Evolutionary conservation across 2,329 filamentous ascomycete species (phyloP), one percentile per base, ranked within the genome.

Genomic region (Mollisia scopiformis): DNA sequence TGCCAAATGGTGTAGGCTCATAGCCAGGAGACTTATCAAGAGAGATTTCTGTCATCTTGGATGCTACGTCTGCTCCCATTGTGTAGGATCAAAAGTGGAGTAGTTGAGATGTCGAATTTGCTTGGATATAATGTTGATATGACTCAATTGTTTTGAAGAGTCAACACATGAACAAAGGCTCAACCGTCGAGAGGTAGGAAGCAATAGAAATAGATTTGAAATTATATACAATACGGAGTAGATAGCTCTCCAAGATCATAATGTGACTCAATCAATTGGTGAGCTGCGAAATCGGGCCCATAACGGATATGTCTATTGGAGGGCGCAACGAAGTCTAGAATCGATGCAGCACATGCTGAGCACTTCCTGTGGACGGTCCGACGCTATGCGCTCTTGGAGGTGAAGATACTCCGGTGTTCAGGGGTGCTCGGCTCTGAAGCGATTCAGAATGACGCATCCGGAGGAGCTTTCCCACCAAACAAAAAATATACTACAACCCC

Each of bases 1-100:
- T 73, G 14, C 72, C 72, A 60, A 73, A 73, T 7, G 69, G 66
- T n/a, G 62, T 69, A 14, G 62, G 58, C 51, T 69, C 55, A 58
- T 71, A 70, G 19, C 43, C 64, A 3, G 54, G 30, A n/a, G 49
- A n/a, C 19, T 58, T 55, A 11, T 59, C 39, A 11, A 66, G 60
- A 54, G 65, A 67, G 37, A 62, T 55, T 61, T 63, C 63, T 37
- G 58, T 62, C 51, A 71, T 59, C 19, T 65, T 66, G 11, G 53
- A 21, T 37, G 37, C 50, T n/a, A 61, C 19, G 19, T 28, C 1
- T n/a, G 49, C 51, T 31, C 50, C 57, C 58, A 53, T 57, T 37
- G 43, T 27, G 19, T 14, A 31, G 28, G 19, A 47, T 14, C 2
- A 55, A 14, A 23, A 59, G 35, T 23, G 43, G 43, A 23, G n/a